Conservation (phyloP, 2,329 filamentous ascomycete genomes). For the Hirsutella thompsonii region DNA sequence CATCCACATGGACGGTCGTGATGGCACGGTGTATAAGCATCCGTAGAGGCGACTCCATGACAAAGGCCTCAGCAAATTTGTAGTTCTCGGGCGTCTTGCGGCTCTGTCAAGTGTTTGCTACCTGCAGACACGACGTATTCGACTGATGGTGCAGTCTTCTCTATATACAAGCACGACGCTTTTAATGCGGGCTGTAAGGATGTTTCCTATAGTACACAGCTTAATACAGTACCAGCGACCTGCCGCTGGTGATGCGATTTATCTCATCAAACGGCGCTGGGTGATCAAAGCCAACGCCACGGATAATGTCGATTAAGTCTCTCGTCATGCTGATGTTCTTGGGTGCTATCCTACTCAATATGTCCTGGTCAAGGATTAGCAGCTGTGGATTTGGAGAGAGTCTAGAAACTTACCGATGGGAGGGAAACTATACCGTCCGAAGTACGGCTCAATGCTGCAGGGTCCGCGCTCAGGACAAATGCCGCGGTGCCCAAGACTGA, state of each 20-base stretch:
- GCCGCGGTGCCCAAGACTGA: neutral
- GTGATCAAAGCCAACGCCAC: neutral
- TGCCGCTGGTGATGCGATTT: neutral
- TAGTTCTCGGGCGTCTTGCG: no score
- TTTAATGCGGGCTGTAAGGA: no score
- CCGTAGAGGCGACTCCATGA: no score
- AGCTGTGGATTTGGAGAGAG: neutral
- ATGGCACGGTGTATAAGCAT: no score
- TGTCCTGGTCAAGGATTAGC: neutral
- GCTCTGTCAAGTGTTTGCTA: no score
- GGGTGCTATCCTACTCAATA: neutral
- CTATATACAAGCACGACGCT: no score
- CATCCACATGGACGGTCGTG: no score
- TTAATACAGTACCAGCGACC: neutral
- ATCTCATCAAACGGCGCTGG: neutral
- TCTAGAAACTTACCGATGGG: neutral
- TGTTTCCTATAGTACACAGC: neutral
- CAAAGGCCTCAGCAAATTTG: no score
- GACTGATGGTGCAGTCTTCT: no score
- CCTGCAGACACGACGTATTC: no score
- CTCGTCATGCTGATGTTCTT: neutral
- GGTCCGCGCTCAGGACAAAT: neutral
- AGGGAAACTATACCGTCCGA: neutral
- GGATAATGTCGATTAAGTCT: neutral
- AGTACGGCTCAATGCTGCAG: neutral